Evolutionary conservation across 1,284 basidiomycete species (phyloP).

Genomic region (Ceratobasidium sp.): DNA sequence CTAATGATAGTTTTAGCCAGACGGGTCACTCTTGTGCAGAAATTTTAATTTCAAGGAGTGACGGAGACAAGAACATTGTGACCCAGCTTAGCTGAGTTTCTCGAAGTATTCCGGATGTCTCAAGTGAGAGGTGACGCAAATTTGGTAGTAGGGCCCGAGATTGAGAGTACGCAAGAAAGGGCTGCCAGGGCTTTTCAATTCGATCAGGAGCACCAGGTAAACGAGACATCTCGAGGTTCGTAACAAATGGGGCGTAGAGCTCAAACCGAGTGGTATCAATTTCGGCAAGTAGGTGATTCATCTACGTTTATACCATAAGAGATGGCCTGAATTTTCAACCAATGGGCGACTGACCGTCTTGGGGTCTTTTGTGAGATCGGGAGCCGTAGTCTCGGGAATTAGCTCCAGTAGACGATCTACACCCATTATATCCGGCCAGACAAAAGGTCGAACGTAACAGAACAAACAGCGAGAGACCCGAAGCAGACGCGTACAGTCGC

Average conservation of each 20-base stretch:
- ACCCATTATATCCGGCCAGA: not conserved
- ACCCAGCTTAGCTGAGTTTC: slow-evolving; percentile 3
- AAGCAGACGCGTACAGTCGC: not conserved
- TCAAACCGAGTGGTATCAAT: not conserved
- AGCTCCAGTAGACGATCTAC: not conserved
- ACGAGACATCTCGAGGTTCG: not conserved
- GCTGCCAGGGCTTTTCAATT: not conserved
- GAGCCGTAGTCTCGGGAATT: not conserved
- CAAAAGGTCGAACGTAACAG: not conserved
- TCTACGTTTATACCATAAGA: not conserved
- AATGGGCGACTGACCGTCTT: not conserved
- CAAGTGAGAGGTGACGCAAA: not conserved
- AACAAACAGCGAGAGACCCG: not conserved
- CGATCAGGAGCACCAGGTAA: not conserved
- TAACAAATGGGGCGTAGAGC: not conserved
- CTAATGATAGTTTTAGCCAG: not conserved
- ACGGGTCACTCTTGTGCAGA: not conserved
- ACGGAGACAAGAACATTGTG: not conserved
- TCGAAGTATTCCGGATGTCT: not conserved
- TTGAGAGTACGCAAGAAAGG: not conserved
- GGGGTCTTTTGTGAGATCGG: too few species aligned
- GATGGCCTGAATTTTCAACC: not conserved
- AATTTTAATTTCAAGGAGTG: not conserved
- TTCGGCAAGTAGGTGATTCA: not conserved
- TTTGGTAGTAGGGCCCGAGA: not conserved